Evolutionary conservation across 140 eudicot species (phyloP), one percentile per base, ranked within the genome.

Genomic region (Flaveria floridana): DNA sequence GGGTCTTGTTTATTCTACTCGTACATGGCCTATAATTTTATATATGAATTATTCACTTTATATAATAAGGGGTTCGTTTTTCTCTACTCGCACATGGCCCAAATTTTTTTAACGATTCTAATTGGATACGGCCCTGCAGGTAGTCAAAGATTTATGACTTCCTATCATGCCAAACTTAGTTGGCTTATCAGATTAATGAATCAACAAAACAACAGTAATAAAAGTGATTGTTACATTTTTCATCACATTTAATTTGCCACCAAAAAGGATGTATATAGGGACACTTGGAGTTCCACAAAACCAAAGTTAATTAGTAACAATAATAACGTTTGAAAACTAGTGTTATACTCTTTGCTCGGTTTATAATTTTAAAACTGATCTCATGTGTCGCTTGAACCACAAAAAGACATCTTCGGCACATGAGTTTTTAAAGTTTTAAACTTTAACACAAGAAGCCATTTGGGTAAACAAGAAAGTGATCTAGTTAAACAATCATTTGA

Each of bases 211-310:
- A 26, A 51, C 37, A 7, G 9, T 41, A 73, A 21, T 23, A 58
- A 73, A 25, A 73, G 42, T 44, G 68, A 57, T 58, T 57, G 58
- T 39, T 73, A 25, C 55, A 66, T 26, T 26, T 26, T 26, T 1
- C 30, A 26, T 42, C 56, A 28, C 37, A 21, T 21, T 21, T 21
- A 21, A 42, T 67, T 41, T 42, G 72, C 72, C 68, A 19, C 73
- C 20, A 75, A 75, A 65, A 65, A 20, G 30, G 55, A 51, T 51
- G 73, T 65, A 76, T 50, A 66, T 5, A 37, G 7, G n/a, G 74
- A 76, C 80, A 76, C 79, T 52, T 65, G 72, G 39, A 65, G 67
- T 76, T 76, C 74, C 72, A 75, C 41, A 47, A 75, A 34, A 65
- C 65, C 41, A 12, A 65, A 65, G 39, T 65, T 57, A 57, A 21